These are phyloP conservation scores for Fusarium floridanum DNA, from an alignment of 2,329 filamentous ascomycete genomes.

Conservation along the genomic window DNA sequence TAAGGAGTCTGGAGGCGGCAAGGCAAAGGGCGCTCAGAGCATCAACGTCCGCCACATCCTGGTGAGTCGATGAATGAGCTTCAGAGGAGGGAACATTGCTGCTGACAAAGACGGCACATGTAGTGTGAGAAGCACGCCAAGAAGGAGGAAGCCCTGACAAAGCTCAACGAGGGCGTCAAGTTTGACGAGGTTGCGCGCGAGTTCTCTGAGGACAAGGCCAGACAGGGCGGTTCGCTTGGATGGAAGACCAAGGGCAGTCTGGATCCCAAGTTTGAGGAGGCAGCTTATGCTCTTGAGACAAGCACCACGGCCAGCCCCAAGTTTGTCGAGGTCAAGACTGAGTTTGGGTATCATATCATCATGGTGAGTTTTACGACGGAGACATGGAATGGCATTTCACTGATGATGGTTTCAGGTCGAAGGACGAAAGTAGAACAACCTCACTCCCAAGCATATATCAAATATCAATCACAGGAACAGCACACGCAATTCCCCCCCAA, in stretches of 20 bases:
- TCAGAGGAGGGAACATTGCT: neutral
- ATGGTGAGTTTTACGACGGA: slow-evolving; percentile 67
- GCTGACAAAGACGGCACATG: slow-evolving; percentile 15
- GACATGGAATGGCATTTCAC: neutral
- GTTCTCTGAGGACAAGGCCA: slow-evolving; percentile 83
- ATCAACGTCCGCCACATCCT: slow-evolving; percentile 83
- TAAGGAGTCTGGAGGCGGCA: slow-evolving; percentile 52
- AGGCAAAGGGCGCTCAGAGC: slow-evolving; percentile 69
- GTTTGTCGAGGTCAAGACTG: slow-evolving; percentile 78
- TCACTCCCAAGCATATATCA: neutral
- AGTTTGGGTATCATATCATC: slow-evolving; percentile 83
- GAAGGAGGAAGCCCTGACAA: slow-evolving; percentile 80
- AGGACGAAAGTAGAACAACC: slow-evolving; percentile 53
- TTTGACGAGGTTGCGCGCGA: slow-evolving; percentile 82
- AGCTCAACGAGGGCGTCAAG: slow-evolving; percentile 74
- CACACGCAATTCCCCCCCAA: slow-evolving; percentile 10
- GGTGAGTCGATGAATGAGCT: slow-evolving; percentile 51
- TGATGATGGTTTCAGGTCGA: slow-evolving; percentile 52
- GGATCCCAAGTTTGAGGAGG: slow-evolving; percentile 77
- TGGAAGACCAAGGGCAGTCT: slow-evolving; percentile 79
- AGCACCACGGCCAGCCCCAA: slow-evolving; percentile 75
- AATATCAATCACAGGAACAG: neutral
- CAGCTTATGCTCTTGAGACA: slow-evolving; percentile 76
- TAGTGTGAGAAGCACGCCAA: slow-evolving; percentile 82
- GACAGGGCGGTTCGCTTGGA: slow-evolving; percentile 76